phyloP scores from a whole-genome alignment of 371 early-diverging fungal species.

The Mortierella sp. region DNA sequence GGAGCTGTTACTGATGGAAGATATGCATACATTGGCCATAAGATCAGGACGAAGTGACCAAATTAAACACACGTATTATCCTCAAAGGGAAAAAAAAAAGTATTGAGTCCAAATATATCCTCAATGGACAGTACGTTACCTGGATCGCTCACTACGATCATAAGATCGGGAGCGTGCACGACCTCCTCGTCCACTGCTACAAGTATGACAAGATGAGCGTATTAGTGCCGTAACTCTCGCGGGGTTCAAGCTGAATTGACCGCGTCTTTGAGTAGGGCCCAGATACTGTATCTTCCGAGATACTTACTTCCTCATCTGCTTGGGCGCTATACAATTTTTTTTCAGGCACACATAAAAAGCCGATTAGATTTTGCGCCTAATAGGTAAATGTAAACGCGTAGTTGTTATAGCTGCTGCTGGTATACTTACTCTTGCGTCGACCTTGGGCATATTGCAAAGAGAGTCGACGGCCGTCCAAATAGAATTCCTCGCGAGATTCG shows the following conservation, averaged over 20 bases:
- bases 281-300: neutral
- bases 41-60: too few relatives aligned
- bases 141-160: constrained; percentile 40
- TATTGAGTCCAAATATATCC: neutral
- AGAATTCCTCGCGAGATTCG: constrained; percentile 33
- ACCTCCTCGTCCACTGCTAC: constrained; percentile 12
- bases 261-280: too few relatives aligned
- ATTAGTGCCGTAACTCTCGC: neutral
- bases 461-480: constrained; percentile 37
- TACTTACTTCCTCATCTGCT: constrained; percentile 42
- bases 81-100: neutral
- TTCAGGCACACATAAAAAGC: neutral
- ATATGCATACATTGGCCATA: too few relatives aligned
- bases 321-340: constrained; percentile 13
- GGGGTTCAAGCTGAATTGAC: neutral
- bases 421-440: constrained; percentile 38
- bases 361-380: neutral
- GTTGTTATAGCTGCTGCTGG: neutral
- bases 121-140: constrained; percentile 8
- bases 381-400: neutral
- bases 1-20: too few relatives aligned
- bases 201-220: neutral
- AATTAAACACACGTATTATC: too few relatives aligned
- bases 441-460: constrained; percentile 42
- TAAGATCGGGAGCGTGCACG: constrained; percentile 39